These are phyloP conservation scores for Fusarium lyarnte DNA, from an alignment of 2,329 filamentous ascomycete species.

Conservation along the genomic window DNA sequence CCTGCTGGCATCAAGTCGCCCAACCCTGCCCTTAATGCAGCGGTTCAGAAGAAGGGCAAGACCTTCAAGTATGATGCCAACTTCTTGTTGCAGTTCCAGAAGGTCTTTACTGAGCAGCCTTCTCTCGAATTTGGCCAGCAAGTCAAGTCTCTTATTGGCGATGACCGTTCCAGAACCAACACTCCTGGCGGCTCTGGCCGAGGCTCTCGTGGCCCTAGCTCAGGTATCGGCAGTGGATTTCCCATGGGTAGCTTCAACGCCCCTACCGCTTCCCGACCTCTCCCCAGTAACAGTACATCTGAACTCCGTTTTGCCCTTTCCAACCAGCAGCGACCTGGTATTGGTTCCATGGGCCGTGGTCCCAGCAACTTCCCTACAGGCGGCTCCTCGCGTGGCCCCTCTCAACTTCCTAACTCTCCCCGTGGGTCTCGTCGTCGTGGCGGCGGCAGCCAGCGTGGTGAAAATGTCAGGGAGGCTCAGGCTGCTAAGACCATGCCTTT, in stretches of 20 bases:
- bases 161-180: constrained; percentile 61
- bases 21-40: constrained; percentile 88
- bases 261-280: constrained; percentile 59
- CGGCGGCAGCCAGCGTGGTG: constrained; percentile 67
- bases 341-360: constrained; percentile 51
- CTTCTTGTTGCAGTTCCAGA: constrained; percentile 96
- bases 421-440: constrained; percentile 64
- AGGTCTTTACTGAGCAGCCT: constrained; percentile 95
- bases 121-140: constrained; percentile 92
- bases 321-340: constrained; percentile 47
- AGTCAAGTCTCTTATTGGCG: constrained; percentile 87
- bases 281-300: constrained; percentile 82
- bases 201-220: constrained; percentile 18
- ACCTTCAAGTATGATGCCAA: constrained; percentile 94
- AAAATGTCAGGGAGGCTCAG: constrained; percentile 70
- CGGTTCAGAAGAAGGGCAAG: constrained; percentile 80
- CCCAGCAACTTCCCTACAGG: constrained; percentile 72
- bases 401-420: constrained; percentile 56
- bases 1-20: constrained; percentile 86
- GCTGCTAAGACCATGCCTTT: constrained; percentile 90
- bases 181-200: constrained; percentile 31
- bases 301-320: constrained; percentile 77
- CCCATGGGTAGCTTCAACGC: constrained; percentile 77
- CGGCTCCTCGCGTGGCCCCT: constrained; percentile 57
- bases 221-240: constrained; percentile 50